A percentile compares a stretch with the other conserved stretches of the same genome.
These are phyloP conservation scores for Drechslerella dactyloides DNA, from an alignment of 2,329 filamentous ascomycete species.

Conservation along the genomic window DNA sequence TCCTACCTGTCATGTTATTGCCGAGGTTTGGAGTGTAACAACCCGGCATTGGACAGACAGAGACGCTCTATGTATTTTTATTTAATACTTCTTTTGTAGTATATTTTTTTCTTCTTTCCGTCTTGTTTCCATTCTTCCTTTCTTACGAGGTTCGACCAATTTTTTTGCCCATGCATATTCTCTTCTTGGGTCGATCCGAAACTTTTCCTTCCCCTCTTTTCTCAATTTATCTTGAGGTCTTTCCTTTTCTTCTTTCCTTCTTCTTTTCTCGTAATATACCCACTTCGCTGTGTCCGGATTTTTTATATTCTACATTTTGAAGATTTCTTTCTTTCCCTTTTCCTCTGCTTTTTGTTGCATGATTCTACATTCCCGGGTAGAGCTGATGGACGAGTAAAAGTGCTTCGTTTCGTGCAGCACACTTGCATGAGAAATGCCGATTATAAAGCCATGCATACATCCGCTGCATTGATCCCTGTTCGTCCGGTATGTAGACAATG, in stretches of 20 bases:
- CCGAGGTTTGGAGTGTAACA: background rate
- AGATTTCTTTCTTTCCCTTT: background rate
- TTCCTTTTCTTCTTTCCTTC: conserved; percentile 10
- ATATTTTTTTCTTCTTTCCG: conserved; percentile 28
- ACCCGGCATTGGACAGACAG: background rate
- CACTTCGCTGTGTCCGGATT: conserved; percentile 1
- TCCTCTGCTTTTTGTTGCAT: background rate
- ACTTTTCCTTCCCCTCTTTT: conserved; percentile 10
- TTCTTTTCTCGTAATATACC: conserved; percentile 13
- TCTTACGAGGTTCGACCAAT: background rate
- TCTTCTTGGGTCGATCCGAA: background rate
- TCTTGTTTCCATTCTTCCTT: conserved; percentile 1
- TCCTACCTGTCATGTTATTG: conserved; percentile 9
- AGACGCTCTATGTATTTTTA: conserved; percentile 37
- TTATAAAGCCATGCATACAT: background rate
- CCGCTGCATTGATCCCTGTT: background rate
- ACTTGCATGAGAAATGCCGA: conserved; percentile 5
- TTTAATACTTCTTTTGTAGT: conserved; percentile 28
- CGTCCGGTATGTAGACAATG: conserved; percentile 4
- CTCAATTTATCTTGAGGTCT: conserved; percentile 9
- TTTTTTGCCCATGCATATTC: conserved; percentile 8
- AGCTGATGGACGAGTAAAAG: background rate
- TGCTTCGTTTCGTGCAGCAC: background rate
- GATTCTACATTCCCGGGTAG: background rate
- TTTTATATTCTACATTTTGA: conserved; percentile 1